Conservation (phyloP, 495 filamentous ascomycete species). For the Tuber melanosporum region DNA sequence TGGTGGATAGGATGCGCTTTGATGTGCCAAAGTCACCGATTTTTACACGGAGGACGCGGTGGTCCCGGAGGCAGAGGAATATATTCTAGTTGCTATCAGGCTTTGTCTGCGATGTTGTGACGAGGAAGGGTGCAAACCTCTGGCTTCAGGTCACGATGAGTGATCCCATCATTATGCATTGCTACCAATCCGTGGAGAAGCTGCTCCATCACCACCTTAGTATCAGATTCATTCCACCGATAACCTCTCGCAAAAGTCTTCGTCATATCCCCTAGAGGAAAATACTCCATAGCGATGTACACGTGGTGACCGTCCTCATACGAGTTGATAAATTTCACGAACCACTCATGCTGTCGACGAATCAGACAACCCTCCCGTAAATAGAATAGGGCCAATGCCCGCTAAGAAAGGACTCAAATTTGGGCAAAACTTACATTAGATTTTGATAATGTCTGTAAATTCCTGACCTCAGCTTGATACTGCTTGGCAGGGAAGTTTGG, state of each 20-base stretch:
- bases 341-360: not conserved
- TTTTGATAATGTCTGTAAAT: not conserved
- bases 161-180: not conserved
- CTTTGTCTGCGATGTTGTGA: not conserved
- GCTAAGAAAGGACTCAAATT: not conserved
- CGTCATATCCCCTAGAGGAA: not conserved
- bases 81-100: not conserved
- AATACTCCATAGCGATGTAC: conserved; percentile 10
- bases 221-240: not conserved
- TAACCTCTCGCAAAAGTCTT: not conserved
- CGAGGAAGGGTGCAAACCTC: not conserved
- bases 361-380: not conserved
- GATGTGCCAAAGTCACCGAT: conserved; percentile 9
- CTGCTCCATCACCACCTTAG: not conserved
- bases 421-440: not conserved
- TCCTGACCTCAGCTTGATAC: not conserved
- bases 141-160: conserved; percentile 8
- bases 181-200: conserved; percentile 5
- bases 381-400: not conserved
- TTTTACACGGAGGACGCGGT: not conserved
- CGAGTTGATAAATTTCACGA: not conserved
- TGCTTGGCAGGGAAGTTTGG: not conserved
- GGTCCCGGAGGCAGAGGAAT: not conserved
- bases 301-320: not conserved
- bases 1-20: not conserved